Evolutionary conservation across 2,329 filamentous ascomycete genomes (phyloP).

Genomic region (Graphiopsis chlorocephala): DNA sequence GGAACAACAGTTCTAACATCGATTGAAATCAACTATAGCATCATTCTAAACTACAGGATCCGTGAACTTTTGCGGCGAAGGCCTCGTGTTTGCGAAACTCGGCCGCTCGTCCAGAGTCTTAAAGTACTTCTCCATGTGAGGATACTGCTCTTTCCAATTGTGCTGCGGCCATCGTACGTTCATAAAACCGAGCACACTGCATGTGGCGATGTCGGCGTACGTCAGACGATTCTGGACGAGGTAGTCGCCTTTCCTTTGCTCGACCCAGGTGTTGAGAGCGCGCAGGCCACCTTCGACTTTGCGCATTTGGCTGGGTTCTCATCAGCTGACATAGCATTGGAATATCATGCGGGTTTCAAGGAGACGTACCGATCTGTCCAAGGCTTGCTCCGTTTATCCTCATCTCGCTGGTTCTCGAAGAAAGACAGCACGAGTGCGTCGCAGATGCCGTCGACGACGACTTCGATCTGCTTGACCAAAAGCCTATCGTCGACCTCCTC

Average conservation of each 20-base stretch:
- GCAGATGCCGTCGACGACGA: conserved; percentile 37
- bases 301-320: conserved; percentile 31
- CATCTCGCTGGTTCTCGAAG: conserved; percentile 34
- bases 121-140: conserved; percentile 45
- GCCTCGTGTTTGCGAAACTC: conserved; percentile 37
- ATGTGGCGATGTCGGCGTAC: conserved; percentile 37
- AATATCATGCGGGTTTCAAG: not conserved
- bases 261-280: conserved; percentile 32
- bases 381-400: conserved; percentile 29
- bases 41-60: conserved; percentile 35
- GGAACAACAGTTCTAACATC: not conserved
- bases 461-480: conserved; percentile 36
- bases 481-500: conserved; percentile 29
- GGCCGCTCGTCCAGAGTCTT: conserved; percentile 44
- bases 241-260: conserved; percentile 27
- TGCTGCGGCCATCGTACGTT: conserved; percentile 33
- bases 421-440: conserved; percentile 39
- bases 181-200: conserved; percentile 36
- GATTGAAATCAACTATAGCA: not conserved
- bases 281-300: conserved; percentile 37
- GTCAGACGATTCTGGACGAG: conserved; percentile 34
- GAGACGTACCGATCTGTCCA: conserved; percentile 29
- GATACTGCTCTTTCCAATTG: conserved; percentile 35
- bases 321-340: not conserved
- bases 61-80: conserved; percentile 34